Evolutionary conservation across 305 asterid genomes (phyloP).

Genomic region (Euphrasia arctica): DNA sequence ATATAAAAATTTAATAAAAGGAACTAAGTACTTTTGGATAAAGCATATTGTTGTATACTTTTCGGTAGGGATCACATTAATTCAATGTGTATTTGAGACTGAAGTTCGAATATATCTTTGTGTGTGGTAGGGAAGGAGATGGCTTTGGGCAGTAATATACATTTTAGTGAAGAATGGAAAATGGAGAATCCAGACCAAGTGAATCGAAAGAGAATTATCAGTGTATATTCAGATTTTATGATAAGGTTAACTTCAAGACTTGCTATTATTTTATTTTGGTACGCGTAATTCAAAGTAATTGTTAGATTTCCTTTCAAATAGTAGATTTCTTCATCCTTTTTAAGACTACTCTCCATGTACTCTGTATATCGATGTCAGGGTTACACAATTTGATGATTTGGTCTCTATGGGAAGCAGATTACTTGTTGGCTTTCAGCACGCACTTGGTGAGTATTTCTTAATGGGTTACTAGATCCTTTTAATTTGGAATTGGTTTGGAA

Average conservation of each 20-base stretch:
- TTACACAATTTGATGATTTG: constrained; percentile 61
- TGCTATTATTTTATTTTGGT: neutral
- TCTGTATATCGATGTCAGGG: constrained; percentile 35
- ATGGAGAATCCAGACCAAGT: constrained; percentile 27
- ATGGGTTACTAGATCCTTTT: constrained; percentile 5
- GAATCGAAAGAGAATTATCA: constrained; percentile 33
- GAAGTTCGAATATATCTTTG: too few species aligned
- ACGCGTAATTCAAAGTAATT: neutral
- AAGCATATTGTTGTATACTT: too few species aligned
- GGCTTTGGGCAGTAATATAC: neutral
- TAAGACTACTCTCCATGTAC: neutral
- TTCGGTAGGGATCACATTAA: too few species aligned
- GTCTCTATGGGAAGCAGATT: constrained; percentile 47
- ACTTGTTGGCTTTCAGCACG: constrained; percentile 63
- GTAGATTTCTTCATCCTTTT: neutral
- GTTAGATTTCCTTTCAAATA: constrained; percentile 7
- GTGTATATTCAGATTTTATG: constrained; percentile 61
- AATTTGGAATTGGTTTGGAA: constrained; percentile 6
- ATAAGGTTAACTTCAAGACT: constrained; percentile 38
- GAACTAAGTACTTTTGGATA: too few species aligned
- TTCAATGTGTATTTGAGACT: too few species aligned
- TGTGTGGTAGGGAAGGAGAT: neutral
- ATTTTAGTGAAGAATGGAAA: constrained; percentile 42
- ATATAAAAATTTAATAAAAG: too few species aligned
- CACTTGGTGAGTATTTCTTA: constrained; percentile 49